Evolutionary conservation across 116 monocot species (phyloP), one percentile per base, ranked within the genome.

Genomic region (Phalaenopsis hybrid): DNA sequence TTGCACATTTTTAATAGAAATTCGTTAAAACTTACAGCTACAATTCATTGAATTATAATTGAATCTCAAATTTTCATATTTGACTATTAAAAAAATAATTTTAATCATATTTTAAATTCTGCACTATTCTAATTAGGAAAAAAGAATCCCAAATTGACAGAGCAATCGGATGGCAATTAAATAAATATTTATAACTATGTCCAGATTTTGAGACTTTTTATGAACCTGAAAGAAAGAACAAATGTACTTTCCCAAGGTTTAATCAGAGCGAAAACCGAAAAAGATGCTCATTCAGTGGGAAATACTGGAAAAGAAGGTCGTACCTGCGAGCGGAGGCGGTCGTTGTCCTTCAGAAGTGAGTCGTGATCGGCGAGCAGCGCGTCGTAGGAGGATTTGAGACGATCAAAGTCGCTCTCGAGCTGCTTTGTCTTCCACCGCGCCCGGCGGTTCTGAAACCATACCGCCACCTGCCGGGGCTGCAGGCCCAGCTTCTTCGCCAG

Each of bases 381-480:
- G 43, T 95, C 87, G 85, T 91, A 95, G 45, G 86, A 81, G 11
- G 86, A 76, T 70, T 91, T 92, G 48, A 95, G 86, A 9, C 83
- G 82, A 76, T 91, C 89, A 77, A 89, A 92, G 70, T 92, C 91
- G 21, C 79, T 86, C 78, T 95, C 91, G 23, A 95, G 89, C 79
- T 92, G 90, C 88, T 95, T 95, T 45, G 87, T 95, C 91, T 95
- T 95, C 92, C 92, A 95, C 50, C 95, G 59, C 6, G 92, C 95
- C n/a, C 95, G 88, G 5, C 92, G 91, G 82, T 93, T 93, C 86
- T 93, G 93, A 76, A 93, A 93, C 93, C 93, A 93, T 7, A 93
- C 88, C 4, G 93, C 93, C 74, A 93, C 88, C 85, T 93, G 93
- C 73, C 93, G 78, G 12, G 90, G 93, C 81, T 90, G 90, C 80